These are phyloP conservation scores for Salix caprea DNA, from an alignment of 345 rosid species.

Conservation along the genomic window DNA sequence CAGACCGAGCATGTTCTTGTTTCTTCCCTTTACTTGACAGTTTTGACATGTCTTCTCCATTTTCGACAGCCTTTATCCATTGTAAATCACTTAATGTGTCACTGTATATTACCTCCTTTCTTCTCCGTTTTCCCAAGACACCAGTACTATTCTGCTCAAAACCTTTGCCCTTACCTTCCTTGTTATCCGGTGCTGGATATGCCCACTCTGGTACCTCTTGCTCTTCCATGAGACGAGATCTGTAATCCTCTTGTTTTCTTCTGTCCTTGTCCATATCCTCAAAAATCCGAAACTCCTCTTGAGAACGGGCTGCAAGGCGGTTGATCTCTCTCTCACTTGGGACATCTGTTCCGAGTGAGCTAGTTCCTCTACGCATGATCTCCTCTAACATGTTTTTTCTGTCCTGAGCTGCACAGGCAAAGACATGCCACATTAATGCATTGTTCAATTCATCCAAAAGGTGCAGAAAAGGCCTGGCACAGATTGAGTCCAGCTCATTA, in stretches of 20 bases:
- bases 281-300: constrained; percentile 83
- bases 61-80: constrained; percentile 95
- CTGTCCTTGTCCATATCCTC: constrained; percentile 96
- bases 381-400: constrained; percentile 91
- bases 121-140: constrained; percentile 69
- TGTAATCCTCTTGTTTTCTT: constrained; percentile 73
- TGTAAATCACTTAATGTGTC: constrained; percentile 80
- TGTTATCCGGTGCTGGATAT: constrained; percentile 45
- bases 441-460: constrained; percentile 3
- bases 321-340: constrained; percentile 99
- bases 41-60: constrained; percentile 64
- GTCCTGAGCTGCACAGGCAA: constrained; percentile 74
- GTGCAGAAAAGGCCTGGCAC: background rate
- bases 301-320: constrained; percentile 85
- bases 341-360: constrained; percentile 90
- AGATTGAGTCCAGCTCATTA: background rate
- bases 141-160: constrained; percentile 39
- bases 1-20: constrained; percentile 35
- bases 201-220: constrained; percentile 99
- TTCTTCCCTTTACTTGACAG: constrained; percentile 47
- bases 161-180: constrained; percentile 56
- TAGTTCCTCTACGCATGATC: constrained; percentile 95
- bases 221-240: constrained; percentile 89
- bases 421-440: constrained; percentile 8
- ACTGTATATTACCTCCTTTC: constrained; percentile 73